phyloP scores from a whole-genome alignment of 192 early-diverging fungal genomes.

The Coemansia sp. region DNA sequence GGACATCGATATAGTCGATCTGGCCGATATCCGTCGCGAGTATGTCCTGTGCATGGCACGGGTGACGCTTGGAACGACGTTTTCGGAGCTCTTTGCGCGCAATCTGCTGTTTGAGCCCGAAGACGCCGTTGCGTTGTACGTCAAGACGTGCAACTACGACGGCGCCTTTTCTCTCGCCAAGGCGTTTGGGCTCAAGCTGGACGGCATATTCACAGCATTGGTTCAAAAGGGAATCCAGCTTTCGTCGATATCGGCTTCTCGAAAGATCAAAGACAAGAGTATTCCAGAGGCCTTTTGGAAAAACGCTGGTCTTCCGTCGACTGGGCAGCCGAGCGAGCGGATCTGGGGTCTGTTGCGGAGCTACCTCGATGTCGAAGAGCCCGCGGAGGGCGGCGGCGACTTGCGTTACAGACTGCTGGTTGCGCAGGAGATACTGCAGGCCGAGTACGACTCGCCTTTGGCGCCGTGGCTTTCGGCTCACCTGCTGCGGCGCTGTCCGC shows the following conservation, averaged over 20 bases:
- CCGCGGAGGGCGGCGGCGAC: background rate
- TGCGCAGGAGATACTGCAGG: constrained; percentile 23
- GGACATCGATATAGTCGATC: constrained; percentile 43
- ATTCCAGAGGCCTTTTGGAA: constrained; percentile 39
- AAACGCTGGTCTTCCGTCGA: constrained; percentile 16
- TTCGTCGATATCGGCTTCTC: constrained; percentile 5
- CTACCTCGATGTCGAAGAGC: constrained; percentile 33
- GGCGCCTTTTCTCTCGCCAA: constrained; percentile 32
- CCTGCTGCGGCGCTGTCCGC: constrained; percentile 38
- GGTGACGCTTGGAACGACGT: constrained; percentile 28
- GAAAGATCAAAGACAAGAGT: constrained; percentile 14
- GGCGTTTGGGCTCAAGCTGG: constrained; percentile 28
- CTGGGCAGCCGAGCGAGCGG: constrained; percentile 31
- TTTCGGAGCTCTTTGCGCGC: constrained; percentile 39
- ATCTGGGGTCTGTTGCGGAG: constrained; percentile 45
- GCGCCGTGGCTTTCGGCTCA: constrained; percentile 44
- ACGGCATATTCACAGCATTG: constrained; percentile 27
- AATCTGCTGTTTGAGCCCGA: constrained; percentile 41
- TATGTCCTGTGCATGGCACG: constrained; percentile 45
- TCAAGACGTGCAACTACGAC: constrained; percentile 49
- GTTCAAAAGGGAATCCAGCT: constrained; percentile 34
- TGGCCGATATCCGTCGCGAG: constrained; percentile 47
- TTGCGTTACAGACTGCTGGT: constrained; percentile 30
- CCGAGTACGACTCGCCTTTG: constrained; percentile 25
- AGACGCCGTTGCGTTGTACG: constrained; percentile 40